These are phyloP conservation scores for Zarea fungicola DNA, from an alignment of 2,329 filamentous ascomycete genomes.

Conservation along the genomic window DNA sequence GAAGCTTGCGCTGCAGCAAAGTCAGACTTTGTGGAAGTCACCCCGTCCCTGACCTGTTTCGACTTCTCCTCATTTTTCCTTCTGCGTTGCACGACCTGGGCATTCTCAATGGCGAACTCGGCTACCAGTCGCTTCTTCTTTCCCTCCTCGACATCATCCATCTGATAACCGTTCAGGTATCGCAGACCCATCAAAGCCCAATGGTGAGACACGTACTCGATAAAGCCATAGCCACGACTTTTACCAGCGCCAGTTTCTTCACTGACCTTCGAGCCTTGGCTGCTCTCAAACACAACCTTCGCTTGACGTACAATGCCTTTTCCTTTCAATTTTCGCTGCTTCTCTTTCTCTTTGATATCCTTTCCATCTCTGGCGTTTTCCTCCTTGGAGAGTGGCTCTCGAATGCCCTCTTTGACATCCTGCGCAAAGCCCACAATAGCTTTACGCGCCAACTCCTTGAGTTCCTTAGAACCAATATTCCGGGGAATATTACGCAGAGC, in stretches of 20 bases:
- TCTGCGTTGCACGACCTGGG: conserved; percentile 83
- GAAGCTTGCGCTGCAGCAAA: conserved; percentile 26
- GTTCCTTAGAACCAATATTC: conserved; percentile 74
- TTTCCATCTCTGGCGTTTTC: conserved; percentile 76
- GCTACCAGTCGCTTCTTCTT: conserved; percentile 87
- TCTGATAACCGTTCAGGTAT: conserved; percentile 77
- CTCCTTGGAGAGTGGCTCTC: conserved; percentile 80
- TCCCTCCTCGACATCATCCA: conserved; percentile 54
- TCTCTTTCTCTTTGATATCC: conserved; percentile 75
- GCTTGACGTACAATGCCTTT: conserved; percentile 87
- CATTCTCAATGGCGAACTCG: conserved; percentile 97
- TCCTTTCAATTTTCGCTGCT: conserved; percentile 70
- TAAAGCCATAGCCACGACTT: conserved; percentile 92
- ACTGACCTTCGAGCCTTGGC: conserved; percentile 75
- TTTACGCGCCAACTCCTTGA: conserved; percentile 85
- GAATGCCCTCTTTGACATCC: conserved; percentile 74
- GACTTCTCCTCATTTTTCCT: conserved; percentile 32
- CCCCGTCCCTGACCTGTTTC: conserved; percentile 18
- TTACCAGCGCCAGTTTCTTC: conserved; percentile 74
- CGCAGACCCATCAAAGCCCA: conserved; percentile 92
- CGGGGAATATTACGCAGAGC: conserved; percentile 88
- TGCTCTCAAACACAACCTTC: conserved; percentile 89
- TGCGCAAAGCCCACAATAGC: conserved; percentile 92
- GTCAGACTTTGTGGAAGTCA: not conserved
- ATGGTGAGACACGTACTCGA: conserved; percentile 91